phyloP scores from a whole-genome alignment of 352 stramenopile genomes.

The Poterioochromonas sp. region DNA sequence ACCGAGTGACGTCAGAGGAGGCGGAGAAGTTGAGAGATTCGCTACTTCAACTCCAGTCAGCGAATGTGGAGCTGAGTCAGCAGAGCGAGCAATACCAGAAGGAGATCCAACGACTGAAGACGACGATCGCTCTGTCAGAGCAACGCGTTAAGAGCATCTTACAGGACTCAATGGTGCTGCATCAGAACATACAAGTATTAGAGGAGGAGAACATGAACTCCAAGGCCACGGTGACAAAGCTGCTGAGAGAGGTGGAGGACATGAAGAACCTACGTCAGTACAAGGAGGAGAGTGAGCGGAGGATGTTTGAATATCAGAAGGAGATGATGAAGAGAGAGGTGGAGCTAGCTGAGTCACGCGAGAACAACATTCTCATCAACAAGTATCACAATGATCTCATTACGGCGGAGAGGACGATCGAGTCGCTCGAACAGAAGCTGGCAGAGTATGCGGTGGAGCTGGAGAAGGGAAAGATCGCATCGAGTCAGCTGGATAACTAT shows the following conservation, averaged over 20 bases:
- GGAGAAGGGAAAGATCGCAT: constrained; percentile 16
- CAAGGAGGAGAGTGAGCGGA: neutral
- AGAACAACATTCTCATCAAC: neutral
- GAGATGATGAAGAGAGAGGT: constrained; percentile 1
- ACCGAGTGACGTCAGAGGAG: neutral
- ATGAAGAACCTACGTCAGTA: neutral
- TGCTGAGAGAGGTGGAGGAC: constrained; percentile 23
- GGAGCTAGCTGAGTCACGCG: neutral
- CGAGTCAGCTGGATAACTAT: constrained; percentile 16
- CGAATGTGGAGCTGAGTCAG: neutral
- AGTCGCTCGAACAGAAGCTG: neutral
- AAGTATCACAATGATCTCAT: constrained; percentile 27
- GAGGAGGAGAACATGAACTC: constrained; percentile 4
- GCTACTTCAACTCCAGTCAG: constrained; percentile 1
- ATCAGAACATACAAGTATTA: constrained; percentile 1
- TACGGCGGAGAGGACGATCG: neutral
- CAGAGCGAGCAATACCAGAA: constrained; percentile 7
- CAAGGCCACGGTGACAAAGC: constrained; percentile 27
- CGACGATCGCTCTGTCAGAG: neutral
- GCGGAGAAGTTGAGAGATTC: neutral
- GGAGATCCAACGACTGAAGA: constrained; percentile 23
- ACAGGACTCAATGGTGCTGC: constrained; percentile 22
- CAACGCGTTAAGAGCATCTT: constrained; percentile 10
- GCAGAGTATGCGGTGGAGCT: constrained; percentile 8
- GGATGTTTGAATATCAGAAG: neutral